Base-by-base conservation (phyloP, 768 basidiomycete genomes). In the Lentinus tigrinus region DNA sequence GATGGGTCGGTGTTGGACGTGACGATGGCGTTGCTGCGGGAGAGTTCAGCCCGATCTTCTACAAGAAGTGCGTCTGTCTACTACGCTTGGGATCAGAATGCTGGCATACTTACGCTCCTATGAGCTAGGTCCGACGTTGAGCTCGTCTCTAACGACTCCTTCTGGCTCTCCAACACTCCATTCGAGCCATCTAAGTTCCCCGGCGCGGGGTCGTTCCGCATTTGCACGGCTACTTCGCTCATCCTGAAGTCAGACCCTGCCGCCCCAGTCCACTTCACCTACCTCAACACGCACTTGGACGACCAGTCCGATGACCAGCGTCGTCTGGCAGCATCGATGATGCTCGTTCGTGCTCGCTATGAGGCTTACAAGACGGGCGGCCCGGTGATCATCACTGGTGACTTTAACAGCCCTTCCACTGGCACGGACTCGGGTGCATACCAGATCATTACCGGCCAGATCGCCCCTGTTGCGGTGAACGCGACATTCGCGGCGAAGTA, bases 11-110 rank as follows among this genome's bases (percentile, higher is more conserved):
- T 2, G 83, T 85, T 0, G 86, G 85, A 0, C 73, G 86, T n/a
- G 79, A 85, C 53, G 82, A 88, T 63, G 85, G 85, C 3, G 69
- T 68, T 8, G 57, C 71, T 16, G 76, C 74, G 1, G 85, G 86
- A 31, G 86, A 88, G 67, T 86, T 83, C 67, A 78, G 77, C 62
- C 83, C 85, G 0, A 80, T 87, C 57, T 87, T 85, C 67, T 88
- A 76, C 72, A 79, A 82, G 58, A 78, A 73, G 77, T 77, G 48
- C 21, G 66, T 47, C 17, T 4, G 40, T 28, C 21, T 16, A 24
- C 26, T 48, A 48, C 50, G 52, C 27, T 11, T 37, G 19, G 16
- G 24, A 7, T 13, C 13, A 23, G 6, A 16, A 27, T 31, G 4
- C 21, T 39, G 37, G 37, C 37, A 3, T 4, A 16, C 21, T 42